phyloP scores from a whole-genome alignment of 495 filamentous ascomycete species.

The Podospora fimiseda region DNA sequence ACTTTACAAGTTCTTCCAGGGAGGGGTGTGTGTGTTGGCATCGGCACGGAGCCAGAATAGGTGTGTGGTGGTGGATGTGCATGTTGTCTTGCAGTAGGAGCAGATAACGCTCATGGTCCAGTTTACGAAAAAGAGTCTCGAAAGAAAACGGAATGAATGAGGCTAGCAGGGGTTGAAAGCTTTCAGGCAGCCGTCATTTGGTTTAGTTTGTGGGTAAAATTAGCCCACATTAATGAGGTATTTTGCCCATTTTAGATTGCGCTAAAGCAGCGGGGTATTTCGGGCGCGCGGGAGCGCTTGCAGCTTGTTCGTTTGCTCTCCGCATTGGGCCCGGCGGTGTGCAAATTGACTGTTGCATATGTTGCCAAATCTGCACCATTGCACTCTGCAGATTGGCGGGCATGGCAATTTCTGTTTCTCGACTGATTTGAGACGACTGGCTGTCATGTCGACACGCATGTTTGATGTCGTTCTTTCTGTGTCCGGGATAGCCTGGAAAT shows the following conservation, averaged over 20 bases:
- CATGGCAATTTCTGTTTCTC: not conserved
- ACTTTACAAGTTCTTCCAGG: too few relatives aligned
- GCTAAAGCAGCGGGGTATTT: conserved; percentile 4
- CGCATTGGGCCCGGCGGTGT: not conserved
- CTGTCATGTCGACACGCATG: not conserved
- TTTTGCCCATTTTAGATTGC: conserved; percentile 5
- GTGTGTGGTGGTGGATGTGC: not conserved
- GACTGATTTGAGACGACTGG: not conserved
- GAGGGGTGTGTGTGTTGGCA: not conserved
- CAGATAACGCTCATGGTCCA: not conserved
- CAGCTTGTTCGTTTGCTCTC: not conserved
- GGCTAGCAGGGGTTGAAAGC: not conserved
- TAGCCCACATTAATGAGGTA: not conserved
- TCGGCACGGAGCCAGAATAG: not conserved
- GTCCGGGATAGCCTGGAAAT: not conserved
- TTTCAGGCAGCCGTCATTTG: conserved; percentile 4
- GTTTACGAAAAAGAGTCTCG: not conserved
- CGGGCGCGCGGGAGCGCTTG: not conserved
- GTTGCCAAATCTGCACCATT: not conserved
- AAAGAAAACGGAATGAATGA: not conserved
- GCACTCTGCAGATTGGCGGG: not conserved
- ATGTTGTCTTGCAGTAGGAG: not conserved
- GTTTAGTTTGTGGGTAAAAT: conserved; percentile 5
- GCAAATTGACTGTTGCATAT: not conserved
- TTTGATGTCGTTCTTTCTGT: not conserved